Conservation (phyloP, 352 stramenopile genomes). For the Pythium chondricola region DNA sequence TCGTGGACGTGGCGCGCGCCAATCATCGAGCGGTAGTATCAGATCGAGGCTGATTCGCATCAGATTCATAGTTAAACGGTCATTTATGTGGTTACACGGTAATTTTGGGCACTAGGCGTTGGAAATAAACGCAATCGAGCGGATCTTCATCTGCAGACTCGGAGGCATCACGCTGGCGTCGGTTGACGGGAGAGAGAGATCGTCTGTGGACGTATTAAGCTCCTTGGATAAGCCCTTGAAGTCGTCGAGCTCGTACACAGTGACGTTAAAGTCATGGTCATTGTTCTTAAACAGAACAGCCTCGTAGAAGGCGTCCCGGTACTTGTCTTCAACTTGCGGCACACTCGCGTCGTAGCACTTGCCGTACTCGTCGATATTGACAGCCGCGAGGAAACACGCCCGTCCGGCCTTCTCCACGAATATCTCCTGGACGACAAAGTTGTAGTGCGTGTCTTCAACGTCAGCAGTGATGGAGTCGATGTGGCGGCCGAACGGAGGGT, state of each 20-base stretch:
- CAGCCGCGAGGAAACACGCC: constrained; percentile 28
- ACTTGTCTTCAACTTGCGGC: constrained; percentile 20
- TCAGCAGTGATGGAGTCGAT: constrained; percentile 25
- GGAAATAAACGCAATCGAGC: constrained; percentile 7
- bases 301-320: constrained; percentile 28
- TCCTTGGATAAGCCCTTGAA: constrained; percentile 24
- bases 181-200: constrained; percentile 8
- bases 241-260: constrained; percentile 30
- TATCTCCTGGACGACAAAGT: constrained; percentile 29
- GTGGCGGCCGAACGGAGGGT: constrained; percentile 27
- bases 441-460: constrained; percentile 20
- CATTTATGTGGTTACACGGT: no score
- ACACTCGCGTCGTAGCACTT: constrained; percentile 28
- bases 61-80: no score
- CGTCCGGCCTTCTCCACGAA: constrained; percentile 41
- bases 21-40: background rate
- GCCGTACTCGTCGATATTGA: constrained; percentile 18
- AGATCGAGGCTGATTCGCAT: background rate
- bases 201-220: constrained; percentile 28
- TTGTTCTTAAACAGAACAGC: constrained; percentile 34
- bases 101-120: no score
- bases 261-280: constrained; percentile 33
- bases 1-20: background rate
- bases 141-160: constrained; percentile 3
- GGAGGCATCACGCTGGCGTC: background rate